Evolutionary conservation across 192 early-diverging fungal species (phyloP).

Genomic region (Podila epicladia): DNA sequence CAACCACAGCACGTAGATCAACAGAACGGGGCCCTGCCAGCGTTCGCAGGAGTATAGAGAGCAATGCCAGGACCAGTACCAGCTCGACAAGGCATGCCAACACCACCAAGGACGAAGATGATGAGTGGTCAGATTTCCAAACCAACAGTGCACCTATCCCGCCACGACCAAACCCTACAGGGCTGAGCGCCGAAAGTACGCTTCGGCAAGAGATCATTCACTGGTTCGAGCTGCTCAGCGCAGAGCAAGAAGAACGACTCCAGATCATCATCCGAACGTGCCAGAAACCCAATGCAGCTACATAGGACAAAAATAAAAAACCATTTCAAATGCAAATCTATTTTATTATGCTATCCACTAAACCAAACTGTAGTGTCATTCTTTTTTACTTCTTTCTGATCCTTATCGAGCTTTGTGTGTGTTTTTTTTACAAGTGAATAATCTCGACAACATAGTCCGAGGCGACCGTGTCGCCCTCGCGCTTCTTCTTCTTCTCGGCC

Average conservation of each 20-base stretch:
- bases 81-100: conserved; percentile 2
- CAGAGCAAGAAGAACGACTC: conserved; percentile 37
- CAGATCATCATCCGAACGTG: conserved; percentile 11
- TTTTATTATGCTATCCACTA: conserved; percentile 11
- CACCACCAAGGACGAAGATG: neutral
- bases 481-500: conserved; percentile 52
- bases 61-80: no score
- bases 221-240: conserved; percentile 20
- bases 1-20: no score
- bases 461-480: conserved; percentile 56
- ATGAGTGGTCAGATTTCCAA: neutral
- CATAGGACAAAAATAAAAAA: neutral
- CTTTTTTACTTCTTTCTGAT: neutral
- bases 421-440: conserved; percentile 56
- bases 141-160: neutral
- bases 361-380: neutral
- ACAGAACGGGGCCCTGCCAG: no score
- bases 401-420: no score
- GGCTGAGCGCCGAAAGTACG: neutral
- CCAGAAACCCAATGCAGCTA: conserved; percentile 1
- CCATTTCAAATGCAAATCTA: neutral
- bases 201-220: conserved; percentile 34
- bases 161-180: neutral
- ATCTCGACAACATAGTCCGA: conserved; percentile 60
- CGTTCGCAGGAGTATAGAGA: no score